Evolutionary conservation across 768 basidiomycete species (phyloP), one percentile per base, ranked within the genome.

Genomic region (Termitomyces sp.): DNA sequence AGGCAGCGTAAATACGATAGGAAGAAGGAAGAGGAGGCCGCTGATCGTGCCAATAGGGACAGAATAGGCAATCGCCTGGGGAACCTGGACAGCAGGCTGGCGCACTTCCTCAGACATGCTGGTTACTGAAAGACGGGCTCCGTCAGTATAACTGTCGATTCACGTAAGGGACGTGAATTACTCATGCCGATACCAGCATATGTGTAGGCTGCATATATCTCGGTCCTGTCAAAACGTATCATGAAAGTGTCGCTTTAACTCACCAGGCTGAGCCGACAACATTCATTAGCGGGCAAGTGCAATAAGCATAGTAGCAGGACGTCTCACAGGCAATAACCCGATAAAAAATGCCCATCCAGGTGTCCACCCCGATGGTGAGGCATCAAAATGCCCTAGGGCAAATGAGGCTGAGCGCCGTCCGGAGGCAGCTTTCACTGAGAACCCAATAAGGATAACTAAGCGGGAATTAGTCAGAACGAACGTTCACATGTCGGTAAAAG

Each of bases 341-440:
- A 86, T 82, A 66, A 86, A 87, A 64, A 86, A 87, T 0, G 83
- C 75, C 84, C 84, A 87, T 35, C 82, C 86, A 14, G 81, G 75
- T 1, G 77, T 77, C 85, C 85, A 87, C 5, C 86, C 86, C 0
- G 85, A 82, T n/a, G 71, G 67, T n/a, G 83, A 78, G 1, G 80
- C 71, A 62, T 86, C 79, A 54, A 85, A 87, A 56, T 80, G 75
- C 11, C 77, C 77, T 1, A 87, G 71, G 0, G 81, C 85, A 62
- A 78, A 87, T 1, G 76, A 69, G 1, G 77, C 81, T 12, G 84
- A 73, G 50, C 76, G 78, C 15, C 80, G 77, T 1, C 84, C 83
- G n/a, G 70, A 68, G 1, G 79, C 78, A 3, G 84, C 84, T 67
- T 83, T 85, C 17, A 70, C 75, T 9, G 84, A 83, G 3, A 85